Evolutionary conservation across 345 rosid species (phyloP), one percentile per base, ranked within the genome.

Genomic region (Toxicodendron radicans): DNA sequence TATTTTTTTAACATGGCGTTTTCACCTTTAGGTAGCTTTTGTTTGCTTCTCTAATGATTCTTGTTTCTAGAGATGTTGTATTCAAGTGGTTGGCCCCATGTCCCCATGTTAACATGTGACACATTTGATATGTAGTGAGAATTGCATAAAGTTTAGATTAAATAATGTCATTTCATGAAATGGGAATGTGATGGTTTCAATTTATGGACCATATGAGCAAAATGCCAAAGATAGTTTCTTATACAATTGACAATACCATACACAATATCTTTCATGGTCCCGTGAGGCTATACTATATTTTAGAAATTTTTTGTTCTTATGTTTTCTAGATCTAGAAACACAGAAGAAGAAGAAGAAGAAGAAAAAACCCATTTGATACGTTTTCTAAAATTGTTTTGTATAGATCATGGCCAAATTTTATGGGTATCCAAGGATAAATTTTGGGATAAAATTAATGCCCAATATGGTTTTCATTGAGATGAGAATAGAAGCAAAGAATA

Each of bases 31-130:
- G 64, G 12, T 56, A 58, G 4, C 56, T 58, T 58, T 38, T 58
- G 2, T 58, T 23, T 35, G 54, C 5, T 41, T 23, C 7, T 56
- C 17, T 16, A 70, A 70, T 70, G 75, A 46, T 59, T 38, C 12
- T 38, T 48, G 32, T 24, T 60, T 60, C 18, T 60, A 46, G 45
- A 48, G 6, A 23, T 43, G 35, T 45, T 45, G 53, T 46, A 18
- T 60, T 7, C 17, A 48, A 3, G 13, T 62, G 66, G 18, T 48
- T 66, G 67, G 48, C 57, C 58, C 45, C 10, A 0, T 8, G 20
- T 49, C 64, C 43, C 64, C 43, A 41, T 57, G 63, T 57, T 27
- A 66, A 18, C 72, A 66, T 32, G 70, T 63, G 41, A 49, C 24
- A 21, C 52, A 35, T 61, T 43, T 71, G 53, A 23, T 45, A 16